Base-by-base conservation (phyloP, 2,329 filamentous ascomycete genomes). In the Fusarium robinianum region DNA sequence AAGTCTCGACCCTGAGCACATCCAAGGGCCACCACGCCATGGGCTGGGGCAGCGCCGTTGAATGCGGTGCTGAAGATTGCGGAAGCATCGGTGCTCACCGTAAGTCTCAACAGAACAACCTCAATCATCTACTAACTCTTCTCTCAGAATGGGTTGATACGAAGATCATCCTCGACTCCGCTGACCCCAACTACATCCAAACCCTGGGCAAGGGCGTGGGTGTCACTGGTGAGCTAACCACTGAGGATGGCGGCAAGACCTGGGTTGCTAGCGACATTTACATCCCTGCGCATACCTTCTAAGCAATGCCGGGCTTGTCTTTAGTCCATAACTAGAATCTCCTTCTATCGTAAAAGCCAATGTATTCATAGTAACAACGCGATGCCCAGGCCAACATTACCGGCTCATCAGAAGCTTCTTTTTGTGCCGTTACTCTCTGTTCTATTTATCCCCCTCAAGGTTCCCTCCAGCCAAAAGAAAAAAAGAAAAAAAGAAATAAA, bases 21-120 rank as follows among this genome's bases (percentile, higher is more conserved):
- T 69, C 63, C 38, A 67, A 69, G 45, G 71, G 66, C 16, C 54
- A 69, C 15, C 49, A 70, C 6, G 71, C 71, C 4, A 53, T 67
- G 60, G 71, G 72, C 51, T 74, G 70, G 65, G 72, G 71, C 3
- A 70, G 66, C 25, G 65, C 71, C 1, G 67, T 74, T 12, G 80
- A 87, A 63, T 82, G 81, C 65, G 88, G 84, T 41, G 84, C 83
- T 65, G 85, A 91, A 68, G 85, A 87, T 73, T 91, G 88, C 75
- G 88, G 88, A 54, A 60, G 51, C 2, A 40, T 63, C 14, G 37
- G 37, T 19, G 56, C 56, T 25, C 53, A 58, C 16, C 41, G 56
- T 58, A 50, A 41, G 55, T 35, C 10, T 3, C 3, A 0, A 3
- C 3, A 2, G 10, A 3, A 1, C 7, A 5, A 4, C 1, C 3